Conservation (phyloP, 1,284 basidiomycete species). For the Porphyrellus sp. region DNA sequence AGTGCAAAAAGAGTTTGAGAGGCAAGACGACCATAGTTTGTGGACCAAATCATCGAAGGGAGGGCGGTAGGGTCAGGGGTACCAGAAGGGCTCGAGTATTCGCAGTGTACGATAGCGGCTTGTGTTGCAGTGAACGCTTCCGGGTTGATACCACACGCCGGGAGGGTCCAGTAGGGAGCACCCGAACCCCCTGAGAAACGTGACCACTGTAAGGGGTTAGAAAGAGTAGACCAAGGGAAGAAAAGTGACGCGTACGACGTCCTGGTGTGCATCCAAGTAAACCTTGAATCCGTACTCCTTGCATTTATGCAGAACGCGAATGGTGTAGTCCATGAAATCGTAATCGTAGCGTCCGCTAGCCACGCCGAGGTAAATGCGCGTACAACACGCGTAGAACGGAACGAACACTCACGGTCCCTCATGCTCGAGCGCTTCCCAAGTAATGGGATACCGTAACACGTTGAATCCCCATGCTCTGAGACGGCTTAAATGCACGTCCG, state of each 20-base stretch:
- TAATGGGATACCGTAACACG: constrained; percentile 85
- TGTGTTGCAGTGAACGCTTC: constrained; percentile 82
- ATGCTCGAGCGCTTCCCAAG: constrained; percentile 95
- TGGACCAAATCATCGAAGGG: constrained; percentile 96
- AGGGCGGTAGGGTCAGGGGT: constrained; percentile 67
- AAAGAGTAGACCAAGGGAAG: not conserved
- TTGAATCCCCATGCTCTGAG: constrained; percentile 95
- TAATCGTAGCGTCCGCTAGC: constrained; percentile 85
- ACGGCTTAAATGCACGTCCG: constrained; percentile 85
- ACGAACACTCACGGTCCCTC: constrained; percentile 80
- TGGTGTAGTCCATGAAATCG: constrained; percentile 90
- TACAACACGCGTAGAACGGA: not conserved
- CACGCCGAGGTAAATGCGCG: constrained; percentile 4
- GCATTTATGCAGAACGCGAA: constrained; percentile 84
- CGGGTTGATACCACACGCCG: constrained; percentile 90
- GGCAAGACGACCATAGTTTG: constrained; percentile 89
- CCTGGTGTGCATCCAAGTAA: constrained; percentile 97
- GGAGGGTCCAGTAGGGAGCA: constrained; percentile 92
- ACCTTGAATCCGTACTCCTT: constrained; percentile 94
- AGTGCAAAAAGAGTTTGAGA: constrained; percentile 91
- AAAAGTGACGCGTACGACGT: constrained; percentile 61
- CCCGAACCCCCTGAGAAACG: constrained; percentile 96
- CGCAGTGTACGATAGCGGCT: constrained; percentile 84
- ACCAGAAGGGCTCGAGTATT: constrained; percentile 63
- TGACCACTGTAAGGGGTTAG: constrained; percentile 70